Conservation (phyloP, 495 filamentous ascomycete species). For the Evernia prunastri region DNA sequence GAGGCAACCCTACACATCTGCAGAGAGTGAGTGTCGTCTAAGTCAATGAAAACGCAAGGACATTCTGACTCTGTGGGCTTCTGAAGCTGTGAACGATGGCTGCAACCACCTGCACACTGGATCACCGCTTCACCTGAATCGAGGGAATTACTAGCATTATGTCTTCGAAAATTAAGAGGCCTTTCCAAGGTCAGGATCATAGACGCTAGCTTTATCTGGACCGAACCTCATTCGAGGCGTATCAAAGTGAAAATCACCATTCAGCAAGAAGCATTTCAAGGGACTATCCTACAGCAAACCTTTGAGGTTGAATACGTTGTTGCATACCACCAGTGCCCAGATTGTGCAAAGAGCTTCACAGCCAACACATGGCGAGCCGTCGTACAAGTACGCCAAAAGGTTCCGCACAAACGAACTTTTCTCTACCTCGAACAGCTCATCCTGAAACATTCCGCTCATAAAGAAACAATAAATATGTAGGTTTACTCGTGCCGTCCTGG, state of each 20-base stretch:
- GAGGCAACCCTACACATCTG: constrained; percentile 80
- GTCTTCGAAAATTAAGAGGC: constrained; percentile 73
- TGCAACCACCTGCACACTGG: constrained; percentile 82
- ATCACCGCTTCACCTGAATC: constrained; percentile 75
- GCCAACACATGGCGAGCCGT: constrained; percentile 82
- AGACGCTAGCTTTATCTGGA: constrained; percentile 96
- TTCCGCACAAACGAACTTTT: constrained; percentile 95
- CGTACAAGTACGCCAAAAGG: constrained; percentile 93
- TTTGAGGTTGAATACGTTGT: constrained; percentile 93
- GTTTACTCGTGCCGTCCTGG: background rate
- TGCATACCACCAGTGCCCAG: constrained; percentile 80
- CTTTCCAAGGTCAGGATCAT: constrained; percentile 83
- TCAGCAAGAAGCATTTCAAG: constrained; percentile 68
- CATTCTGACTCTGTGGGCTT: background rate
- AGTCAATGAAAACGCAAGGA: background rate
- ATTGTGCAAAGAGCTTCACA: constrained; percentile 91
- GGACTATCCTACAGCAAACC: constrained; percentile 79
- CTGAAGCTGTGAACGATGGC: constrained; percentile 72
- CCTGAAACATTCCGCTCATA: constrained; percentile 84
- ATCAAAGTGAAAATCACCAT: constrained; percentile 91
- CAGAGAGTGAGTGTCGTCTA: constrained; percentile 44
- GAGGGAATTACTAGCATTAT: constrained; percentile 82
- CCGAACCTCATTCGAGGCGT: constrained; percentile 87
- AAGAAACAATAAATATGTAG: constrained; percentile 83
- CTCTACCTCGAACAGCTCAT: constrained; percentile 95